Conservation (phyloP, 2,329 filamentous ascomycete genomes). For the Venturia oleaginea region DNA sequence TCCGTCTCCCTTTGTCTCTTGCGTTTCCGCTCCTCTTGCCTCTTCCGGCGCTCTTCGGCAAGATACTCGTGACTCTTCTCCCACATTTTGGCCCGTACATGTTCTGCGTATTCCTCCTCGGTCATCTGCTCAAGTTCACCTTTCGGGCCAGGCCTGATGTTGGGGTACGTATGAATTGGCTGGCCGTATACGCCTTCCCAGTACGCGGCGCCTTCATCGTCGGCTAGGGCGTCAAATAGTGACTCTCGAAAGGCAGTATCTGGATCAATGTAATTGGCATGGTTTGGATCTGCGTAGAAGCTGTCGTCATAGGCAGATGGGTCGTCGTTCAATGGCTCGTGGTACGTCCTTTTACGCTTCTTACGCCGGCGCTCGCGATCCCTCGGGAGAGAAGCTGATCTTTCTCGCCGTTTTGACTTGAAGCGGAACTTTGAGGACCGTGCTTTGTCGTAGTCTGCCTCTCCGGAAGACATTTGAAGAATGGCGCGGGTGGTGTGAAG, state of each 20-base stretch:
- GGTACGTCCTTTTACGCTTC: neutral
- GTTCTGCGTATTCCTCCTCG: conserved; percentile 83
- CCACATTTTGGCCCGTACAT: conserved; percentile 88
- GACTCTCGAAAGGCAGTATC: conserved; percentile 82
- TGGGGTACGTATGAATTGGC: conserved; percentile 73
- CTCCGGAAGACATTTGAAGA: conserved; percentile 7
- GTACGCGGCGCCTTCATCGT: conserved; percentile 90
- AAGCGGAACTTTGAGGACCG: conserved; percentile 31
- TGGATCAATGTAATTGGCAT: conserved; percentile 37
- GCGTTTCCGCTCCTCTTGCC: conserved; percentile 43
- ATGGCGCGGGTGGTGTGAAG: neutral
- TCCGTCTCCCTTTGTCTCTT: conserved; percentile 25
- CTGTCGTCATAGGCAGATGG: conserved; percentile 14
- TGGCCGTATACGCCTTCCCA: conserved; percentile 97
- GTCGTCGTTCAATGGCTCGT: conserved; percentile 8
- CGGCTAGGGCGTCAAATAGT: conserved; percentile 91
- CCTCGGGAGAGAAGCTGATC: neutral
- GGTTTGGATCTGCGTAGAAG: conserved; percentile 9
- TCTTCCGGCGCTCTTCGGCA: conserved; percentile 61
- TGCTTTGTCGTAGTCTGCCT: conserved; percentile 16
- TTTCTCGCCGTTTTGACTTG: conserved; percentile 24
- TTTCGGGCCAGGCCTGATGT: conserved; percentile 42
- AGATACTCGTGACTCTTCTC: conserved; percentile 84
- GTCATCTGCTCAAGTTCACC: conserved; percentile 71
- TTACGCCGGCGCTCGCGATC: conserved; percentile 6